phyloP scores from a whole-genome alignment of 1,284 basidiomycete species.

The Ustilago xerochloae region DNA sequence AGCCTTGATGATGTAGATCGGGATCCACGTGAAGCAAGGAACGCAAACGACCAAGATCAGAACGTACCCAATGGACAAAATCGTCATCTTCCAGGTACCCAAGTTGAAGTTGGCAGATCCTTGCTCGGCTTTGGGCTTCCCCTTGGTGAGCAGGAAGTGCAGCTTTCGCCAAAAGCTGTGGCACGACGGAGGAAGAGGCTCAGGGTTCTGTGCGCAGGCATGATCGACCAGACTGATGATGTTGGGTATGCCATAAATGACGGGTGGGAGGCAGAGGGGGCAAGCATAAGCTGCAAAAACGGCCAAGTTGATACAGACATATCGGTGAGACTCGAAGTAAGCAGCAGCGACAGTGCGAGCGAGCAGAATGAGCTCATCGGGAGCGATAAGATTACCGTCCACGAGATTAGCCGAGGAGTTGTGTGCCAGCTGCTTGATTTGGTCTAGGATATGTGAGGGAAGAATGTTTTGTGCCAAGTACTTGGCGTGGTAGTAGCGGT shows the following conservation, averaged over 20 bases:
- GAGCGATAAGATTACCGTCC: not conserved
- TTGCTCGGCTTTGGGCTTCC: not conserved
- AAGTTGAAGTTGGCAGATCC: not conserved
- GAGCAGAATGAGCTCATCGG: slow-evolving; percentile 15
- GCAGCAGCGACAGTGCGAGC: not conserved
- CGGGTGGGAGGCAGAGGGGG: not conserved
- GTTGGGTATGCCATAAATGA: slow-evolving; percentile 8
- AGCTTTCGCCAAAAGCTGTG: slow-evolving; percentile 1
- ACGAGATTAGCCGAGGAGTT: not conserved
- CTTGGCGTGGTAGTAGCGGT: slow-evolving; percentile 11
- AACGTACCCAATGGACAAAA: slow-evolving; percentile 11
- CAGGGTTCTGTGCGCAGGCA: not conserved
- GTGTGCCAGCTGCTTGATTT: not conserved
- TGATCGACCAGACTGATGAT: slow-evolving; percentile 7
- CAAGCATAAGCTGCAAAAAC: slow-evolving; percentile 1
- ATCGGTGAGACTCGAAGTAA: slow-evolving; percentile 11
- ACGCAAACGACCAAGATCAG: slow-evolving; percentile 1
- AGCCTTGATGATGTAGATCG: slow-evolving; percentile 9
- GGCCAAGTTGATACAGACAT: slow-evolving; percentile 9
- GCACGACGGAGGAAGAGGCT: slow-evolving; percentile 1
- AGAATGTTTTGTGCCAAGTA: not conserved
- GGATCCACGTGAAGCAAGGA: slow-evolving; percentile 6
- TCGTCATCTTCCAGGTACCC: slow-evolving; percentile 28
- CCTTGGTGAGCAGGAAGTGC: slow-evolving; percentile 14
- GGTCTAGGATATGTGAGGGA: not conserved